These are phyloP conservation scores for Mortierella sp. DNA, from an alignment of 371 early-diverging fungal species.

Conservation along the genomic window DNA sequence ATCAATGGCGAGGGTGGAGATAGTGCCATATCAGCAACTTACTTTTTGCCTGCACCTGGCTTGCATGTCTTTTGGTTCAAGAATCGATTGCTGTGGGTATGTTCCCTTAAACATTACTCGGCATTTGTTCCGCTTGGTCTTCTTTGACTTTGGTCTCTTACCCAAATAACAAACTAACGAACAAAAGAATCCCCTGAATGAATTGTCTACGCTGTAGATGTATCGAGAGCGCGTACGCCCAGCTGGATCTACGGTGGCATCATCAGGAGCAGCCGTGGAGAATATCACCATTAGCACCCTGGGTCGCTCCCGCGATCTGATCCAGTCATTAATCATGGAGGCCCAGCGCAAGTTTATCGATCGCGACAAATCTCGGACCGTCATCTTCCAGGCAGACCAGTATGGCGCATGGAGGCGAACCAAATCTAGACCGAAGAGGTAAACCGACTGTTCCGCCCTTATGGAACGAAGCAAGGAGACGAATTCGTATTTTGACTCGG, in stretches of 20 bases:
- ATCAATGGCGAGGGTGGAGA: slow-evolving; percentile 60
- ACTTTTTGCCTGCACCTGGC: slow-evolving; percentile 74
- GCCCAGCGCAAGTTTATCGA: slow-evolving; percentile 67
- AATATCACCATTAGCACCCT: slow-evolving; percentile 70
- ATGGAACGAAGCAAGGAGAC: background rate
- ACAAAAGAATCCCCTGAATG: too few species aligned
- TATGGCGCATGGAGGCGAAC: slow-evolving; percentile 72
- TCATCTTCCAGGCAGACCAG: slow-evolving; percentile 77
- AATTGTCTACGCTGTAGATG: slow-evolving; percentile 20
- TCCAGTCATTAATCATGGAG: slow-evolving; percentile 66
- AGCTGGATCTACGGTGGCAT: slow-evolving; percentile 54
- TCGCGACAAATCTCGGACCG: slow-evolving; percentile 69
- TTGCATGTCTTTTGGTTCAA: slow-evolving; percentile 70
- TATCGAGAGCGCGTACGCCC: slow-evolving; percentile 55
- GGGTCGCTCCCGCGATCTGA: slow-evolving; percentile 62
- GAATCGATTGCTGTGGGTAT: slow-evolving; percentile 67
- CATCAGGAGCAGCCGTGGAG: slow-evolving; percentile 59
- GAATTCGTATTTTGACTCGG: background rate
- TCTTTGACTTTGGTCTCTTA: too few species aligned
- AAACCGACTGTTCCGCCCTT: background rate
- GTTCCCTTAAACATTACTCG: background rate
- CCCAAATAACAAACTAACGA: too few species aligned
- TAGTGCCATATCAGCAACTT: slow-evolving; percentile 61
- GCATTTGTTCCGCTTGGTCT: too few species aligned
- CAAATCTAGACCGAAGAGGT: slow-evolving; percentile 53